Base-by-base conservation (phyloP, 768 basidiomycete genomes). In the Roridomyces roridus region DNA sequence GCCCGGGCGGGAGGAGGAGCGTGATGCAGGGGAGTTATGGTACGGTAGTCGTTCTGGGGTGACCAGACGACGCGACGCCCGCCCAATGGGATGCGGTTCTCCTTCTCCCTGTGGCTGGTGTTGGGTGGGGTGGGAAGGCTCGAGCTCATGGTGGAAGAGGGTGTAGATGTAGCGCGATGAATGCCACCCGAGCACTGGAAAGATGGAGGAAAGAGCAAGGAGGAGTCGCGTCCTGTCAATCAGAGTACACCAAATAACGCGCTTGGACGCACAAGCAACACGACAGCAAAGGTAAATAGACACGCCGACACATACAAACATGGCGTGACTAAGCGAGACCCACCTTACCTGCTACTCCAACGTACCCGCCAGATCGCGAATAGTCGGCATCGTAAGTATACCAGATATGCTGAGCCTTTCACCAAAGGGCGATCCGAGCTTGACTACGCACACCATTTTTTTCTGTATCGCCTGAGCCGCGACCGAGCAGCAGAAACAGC, bases 11-110 rank as follows among this genome's bases (percentile, higher is more conserved):
- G 61, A 11, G 59, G 57, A 4, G 64, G 53, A 17, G 64, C 44
- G 34, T 74, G 70, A 14, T 72, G 61, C 17, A 72, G 72, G 39
- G 70, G 65, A 23, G 73, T 68, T 17, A 83, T 69, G 35, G 70
- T 67, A 39, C 80, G 83, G 54, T 81, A 75, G 44, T 82, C 72
- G 55, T 83, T 80, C 28, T 80, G 68, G 25, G 76, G 71, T 0
- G 82, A 78, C 84, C 85, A 86, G 8, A 72, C 77, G 31, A 86
- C 82, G 39, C 67, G 63, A 39, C 69, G 62, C 54, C 64, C 64
- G 46, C 68, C 12, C 72, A 8, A 69, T 74, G 42, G 71, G 72
- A 40, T 69, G 57, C 31, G 72, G 68, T 68, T 77, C 76, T 80
- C 74, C 58, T 66, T 45, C 49, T 64, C 58, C 55, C 72, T 61